A percentile compares a stretch with the other conserved stretches of the same genome.
phyloP scores from a whole-genome alignment of 2,329 filamentous ascomycete genomes.

The Colletotrichum cuscutae region DNA sequence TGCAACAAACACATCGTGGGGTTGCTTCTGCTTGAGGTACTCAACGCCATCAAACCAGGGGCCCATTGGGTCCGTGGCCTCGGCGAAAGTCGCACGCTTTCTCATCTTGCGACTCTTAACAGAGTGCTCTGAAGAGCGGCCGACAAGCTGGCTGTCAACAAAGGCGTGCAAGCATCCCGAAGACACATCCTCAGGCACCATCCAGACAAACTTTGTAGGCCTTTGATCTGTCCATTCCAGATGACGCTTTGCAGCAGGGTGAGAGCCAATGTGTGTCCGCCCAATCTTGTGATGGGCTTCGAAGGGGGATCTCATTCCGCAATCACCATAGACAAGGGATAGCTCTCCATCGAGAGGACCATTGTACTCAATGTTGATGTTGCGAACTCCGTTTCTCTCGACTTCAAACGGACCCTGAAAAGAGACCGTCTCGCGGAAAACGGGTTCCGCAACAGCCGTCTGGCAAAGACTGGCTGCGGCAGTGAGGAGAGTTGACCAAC shows the following conservation, averaged over 20 bases:
- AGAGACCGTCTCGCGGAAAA: constrained; percentile 10
- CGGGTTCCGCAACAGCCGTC: constrained; percentile 2
- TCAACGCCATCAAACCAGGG: constrained; percentile 41
- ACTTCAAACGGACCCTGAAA: constrained; percentile 29
- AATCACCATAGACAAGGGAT: constrained; percentile 35
- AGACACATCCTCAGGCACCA: constrained; percentile 21
- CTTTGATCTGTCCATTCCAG: constrained; percentile 28
- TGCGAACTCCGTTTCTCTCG: constrained; percentile 35
- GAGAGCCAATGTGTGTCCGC: constrained; percentile 37
- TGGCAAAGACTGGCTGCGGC: constrained; percentile 22
- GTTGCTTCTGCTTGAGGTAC: constrained; percentile 40
- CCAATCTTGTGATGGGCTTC: constrained; percentile 37
- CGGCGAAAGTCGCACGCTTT: constrained; percentile 32
- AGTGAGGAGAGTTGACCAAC: constrained; percentile 14
- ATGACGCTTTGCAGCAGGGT: constrained; percentile 39
- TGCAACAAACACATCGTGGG: constrained; percentile 37
- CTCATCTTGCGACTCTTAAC: constrained; percentile 29
- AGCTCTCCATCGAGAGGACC: constrained; percentile 37
- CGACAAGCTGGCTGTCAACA: constrained; percentile 33
- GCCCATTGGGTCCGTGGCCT: constrained; percentile 34
- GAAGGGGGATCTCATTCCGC: not conserved
- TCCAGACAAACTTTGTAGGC: constrained; percentile 39
- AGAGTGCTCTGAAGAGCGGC: constrained; percentile 35
- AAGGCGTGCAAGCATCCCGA: constrained; percentile 39
- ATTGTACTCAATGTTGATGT: constrained; percentile 37